These are phyloP conservation scores for Mortierella sp. DNA, from an alignment of 371 early-diverging fungal species.

Conservation along the genomic window DNA sequence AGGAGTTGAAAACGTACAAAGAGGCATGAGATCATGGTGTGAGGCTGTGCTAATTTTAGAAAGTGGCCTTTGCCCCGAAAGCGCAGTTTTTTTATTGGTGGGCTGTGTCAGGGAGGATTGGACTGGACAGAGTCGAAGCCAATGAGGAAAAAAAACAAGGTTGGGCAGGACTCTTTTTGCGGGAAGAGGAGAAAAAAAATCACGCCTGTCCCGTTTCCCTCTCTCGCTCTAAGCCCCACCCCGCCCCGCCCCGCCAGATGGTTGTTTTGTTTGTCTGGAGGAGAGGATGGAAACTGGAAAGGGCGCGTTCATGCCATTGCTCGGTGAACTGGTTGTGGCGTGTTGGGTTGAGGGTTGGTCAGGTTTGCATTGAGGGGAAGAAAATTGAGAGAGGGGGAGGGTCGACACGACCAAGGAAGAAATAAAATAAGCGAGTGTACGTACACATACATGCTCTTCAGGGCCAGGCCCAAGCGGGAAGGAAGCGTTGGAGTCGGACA, in stretches of 20 bases:
- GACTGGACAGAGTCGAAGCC: not conserved
- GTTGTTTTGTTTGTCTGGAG: too few relatives aligned
- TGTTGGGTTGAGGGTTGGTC: too few relatives aligned
- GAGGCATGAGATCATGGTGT: not conserved
- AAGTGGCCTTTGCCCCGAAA: not conserved
- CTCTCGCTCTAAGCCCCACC: not conserved
- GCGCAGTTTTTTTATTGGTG: constrained; percentile 14
- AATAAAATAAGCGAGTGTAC: not conserved
- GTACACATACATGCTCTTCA: not conserved
- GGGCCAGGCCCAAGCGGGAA: not conserved
- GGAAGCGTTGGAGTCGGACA: not conserved
- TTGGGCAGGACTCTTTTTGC: not conserved
- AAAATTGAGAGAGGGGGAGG: not conserved
- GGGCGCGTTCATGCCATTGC: too few relatives aligned
- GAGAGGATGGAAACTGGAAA: too few relatives aligned
- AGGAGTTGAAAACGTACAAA: too few relatives aligned
- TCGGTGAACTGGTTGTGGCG: too few relatives aligned
- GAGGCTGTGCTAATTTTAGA: constrained; percentile 19
- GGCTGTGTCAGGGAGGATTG: not conserved
- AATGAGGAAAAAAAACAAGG: constrained; percentile 11
- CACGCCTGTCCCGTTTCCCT: not conserved
- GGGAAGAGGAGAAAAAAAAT: constrained; percentile 1
- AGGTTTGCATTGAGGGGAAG: too few relatives aligned
- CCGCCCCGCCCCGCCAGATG: too few relatives aligned
- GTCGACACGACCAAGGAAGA: not conserved